Evolutionary conservation across 371 early-diverging fungal genomes (phyloP).

Genomic region (Mucor sp.): DNA sequence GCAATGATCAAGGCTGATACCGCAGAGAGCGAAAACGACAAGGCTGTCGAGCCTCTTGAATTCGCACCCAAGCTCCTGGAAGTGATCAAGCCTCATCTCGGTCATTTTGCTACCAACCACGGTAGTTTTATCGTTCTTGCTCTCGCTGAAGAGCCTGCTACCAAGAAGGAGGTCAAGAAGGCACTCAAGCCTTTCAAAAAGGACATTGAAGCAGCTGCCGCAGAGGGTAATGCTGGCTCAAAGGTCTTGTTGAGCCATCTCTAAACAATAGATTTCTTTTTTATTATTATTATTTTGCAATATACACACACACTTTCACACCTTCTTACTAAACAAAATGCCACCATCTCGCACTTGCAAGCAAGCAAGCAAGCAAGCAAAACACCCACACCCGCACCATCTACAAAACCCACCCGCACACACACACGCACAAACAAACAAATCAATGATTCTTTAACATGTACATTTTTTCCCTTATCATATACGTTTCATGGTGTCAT

Average conservation of each 20-base stretch:
- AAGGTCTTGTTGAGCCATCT: constrained; percentile 31
- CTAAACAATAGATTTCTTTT: constrained; percentile 11
- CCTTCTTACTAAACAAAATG: neutral
- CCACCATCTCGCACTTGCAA: neutral
- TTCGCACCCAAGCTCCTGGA: constrained; percentile 51
- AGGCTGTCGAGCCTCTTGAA: constrained; percentile 45
- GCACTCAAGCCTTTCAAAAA: constrained; percentile 43
- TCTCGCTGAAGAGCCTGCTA: constrained; percentile 64
- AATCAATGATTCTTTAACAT: constrained; percentile 9
- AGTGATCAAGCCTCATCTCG: constrained; percentile 39
- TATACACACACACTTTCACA: neutral
- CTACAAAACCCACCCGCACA: no score
- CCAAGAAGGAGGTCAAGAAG: constrained; percentile 35
- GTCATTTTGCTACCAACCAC: constrained; percentile 43
- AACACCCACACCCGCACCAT: neutral
- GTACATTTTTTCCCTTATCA: constrained; percentile 12
- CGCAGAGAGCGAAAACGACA: constrained; percentile 55
- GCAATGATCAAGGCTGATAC: constrained; percentile 61
- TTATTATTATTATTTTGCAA: neutral
- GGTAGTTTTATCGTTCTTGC: constrained; percentile 64
- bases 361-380: no score
- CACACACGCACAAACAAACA: neutral
- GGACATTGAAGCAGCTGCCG: constrained; percentile 37
- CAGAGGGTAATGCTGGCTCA: constrained; percentile 39
- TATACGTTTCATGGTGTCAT: constrained; percentile 4